Percentiles rank a stretch among this genome's conserved stretches.
Conservation (phyloP, 164 flowering plant species). For the Tetracentron sinense region DNA sequence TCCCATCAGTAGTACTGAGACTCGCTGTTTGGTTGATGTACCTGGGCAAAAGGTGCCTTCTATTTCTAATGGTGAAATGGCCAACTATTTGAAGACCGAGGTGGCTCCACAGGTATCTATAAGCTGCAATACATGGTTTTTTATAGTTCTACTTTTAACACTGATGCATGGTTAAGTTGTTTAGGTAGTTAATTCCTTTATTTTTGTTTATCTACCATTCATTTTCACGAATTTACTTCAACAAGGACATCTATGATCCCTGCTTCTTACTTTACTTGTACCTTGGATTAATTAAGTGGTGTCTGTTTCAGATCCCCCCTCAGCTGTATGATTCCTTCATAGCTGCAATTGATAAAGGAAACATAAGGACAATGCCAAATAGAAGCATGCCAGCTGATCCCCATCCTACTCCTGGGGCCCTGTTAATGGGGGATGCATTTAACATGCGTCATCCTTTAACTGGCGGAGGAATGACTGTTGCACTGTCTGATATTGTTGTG, state of each 20-base stretch:
- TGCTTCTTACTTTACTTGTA: background rate
- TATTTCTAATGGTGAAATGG: conserved; percentile 86
- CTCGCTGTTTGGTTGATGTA: conserved; percentile 91
- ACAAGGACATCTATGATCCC: too few relatives aligned
- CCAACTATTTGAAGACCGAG: conserved; percentile 64
- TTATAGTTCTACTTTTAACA: too few relatives aligned
- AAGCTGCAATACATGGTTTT: too few relatives aligned
- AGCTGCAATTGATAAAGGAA: conserved; percentile 76
- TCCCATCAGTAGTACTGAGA: conserved; percentile 82
- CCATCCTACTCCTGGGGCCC: conserved; percentile 83
- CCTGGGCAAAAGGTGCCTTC: conserved; percentile 94
- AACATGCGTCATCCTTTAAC: conserved; percentile 94
- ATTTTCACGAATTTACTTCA: too few relatives aligned
- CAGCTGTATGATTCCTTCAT: conserved; percentile 60
- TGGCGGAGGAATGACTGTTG: conserved; percentile 96
- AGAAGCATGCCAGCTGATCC: conserved; percentile 98
- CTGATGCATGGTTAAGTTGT: too few relatives aligned
- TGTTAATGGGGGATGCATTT: conserved; percentile 91
- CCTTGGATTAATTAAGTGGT: background rate
- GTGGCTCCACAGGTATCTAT: conserved; percentile 83
- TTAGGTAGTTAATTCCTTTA: too few relatives aligned
- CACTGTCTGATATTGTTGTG: conserved; percentile 80
- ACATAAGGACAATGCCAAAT: conserved; percentile 84
- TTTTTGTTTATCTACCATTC: too few relatives aligned
- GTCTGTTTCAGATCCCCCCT: conserved; percentile 51